These are phyloP conservation scores for Xylaria acuta DNA, from an alignment of 495 filamentous ascomycete genomes.

Conservation along the genomic window DNA sequence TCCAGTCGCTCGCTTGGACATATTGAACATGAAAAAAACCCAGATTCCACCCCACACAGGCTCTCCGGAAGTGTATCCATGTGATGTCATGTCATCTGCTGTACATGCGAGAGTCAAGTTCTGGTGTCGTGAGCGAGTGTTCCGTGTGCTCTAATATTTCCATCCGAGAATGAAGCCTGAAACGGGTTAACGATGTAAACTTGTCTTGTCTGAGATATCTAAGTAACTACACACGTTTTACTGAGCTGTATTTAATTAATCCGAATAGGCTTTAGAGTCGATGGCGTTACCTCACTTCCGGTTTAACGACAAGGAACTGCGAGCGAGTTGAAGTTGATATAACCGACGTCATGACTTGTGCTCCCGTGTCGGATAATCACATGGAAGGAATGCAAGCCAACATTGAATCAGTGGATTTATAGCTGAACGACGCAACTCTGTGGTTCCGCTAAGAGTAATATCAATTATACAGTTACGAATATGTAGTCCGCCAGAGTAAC, in stretches of 20 bases:
- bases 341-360: neutral
- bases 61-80: neutral
- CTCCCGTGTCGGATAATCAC: constrained; percentile 3
- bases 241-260: no score
- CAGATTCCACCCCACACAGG: neutral
- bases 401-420: neutral
- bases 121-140: neutral
- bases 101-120: neutral
- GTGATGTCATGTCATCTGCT: neutral
- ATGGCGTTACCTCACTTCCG: neutral
- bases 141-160: neutral
- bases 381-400: neutral
- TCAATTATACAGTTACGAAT: constrained; percentile 45
- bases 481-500: constrained; percentile 31
- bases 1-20: constrained; percentile 22
- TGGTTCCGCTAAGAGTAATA: constrained; percentile 25
- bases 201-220: no score
- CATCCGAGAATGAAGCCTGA: neutral
- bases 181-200: neutral
- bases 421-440: constrained; percentile 4
- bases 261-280: neutral
- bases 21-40: neutral
- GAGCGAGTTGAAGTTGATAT: neutral
- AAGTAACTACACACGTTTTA: neutral
- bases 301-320: neutral